These are phyloP conservation scores for Yamadazyma friedrichii DNA, from an alignment of 1,139 yeast genomes.

Conservation along the genomic window DNA sequence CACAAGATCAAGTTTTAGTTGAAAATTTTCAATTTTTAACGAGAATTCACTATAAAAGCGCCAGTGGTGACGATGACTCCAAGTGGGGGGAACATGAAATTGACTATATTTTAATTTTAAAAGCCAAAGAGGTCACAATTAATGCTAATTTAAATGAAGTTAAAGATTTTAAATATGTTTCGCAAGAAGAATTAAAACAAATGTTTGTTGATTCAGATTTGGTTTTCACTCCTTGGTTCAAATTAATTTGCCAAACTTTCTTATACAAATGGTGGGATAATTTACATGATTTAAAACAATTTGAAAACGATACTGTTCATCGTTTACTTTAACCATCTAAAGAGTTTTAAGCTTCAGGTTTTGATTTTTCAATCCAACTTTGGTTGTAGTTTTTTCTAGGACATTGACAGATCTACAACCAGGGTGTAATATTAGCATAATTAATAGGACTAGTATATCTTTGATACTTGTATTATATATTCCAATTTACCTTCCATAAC, in stretches of 20 bases:
- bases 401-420: not conserved
- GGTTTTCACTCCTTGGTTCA: constrained; percentile 96
- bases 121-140: constrained; percentile 53
- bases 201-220: constrained; percentile 71
- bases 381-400: too few species aligned
- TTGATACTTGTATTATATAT: not conserved
- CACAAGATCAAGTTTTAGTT: constrained; percentile 57
- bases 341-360: too few species aligned
- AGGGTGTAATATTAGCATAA: not conserved
- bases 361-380: too few species aligned
- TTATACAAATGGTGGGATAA: constrained; percentile 93
- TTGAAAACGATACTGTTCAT: constrained; percentile 46
- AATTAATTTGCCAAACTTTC: constrained; percentile 87
- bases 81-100: constrained; percentile 98
- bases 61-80: constrained; percentile 61
- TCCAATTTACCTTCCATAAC: not conserved
- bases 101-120: constrained; percentile 85
- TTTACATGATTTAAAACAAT: constrained; percentile 53
- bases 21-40: constrained; percentile 79
- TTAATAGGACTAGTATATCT: not conserved
- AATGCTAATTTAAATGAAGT: constrained; percentile 78
- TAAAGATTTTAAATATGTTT: constrained; percentile 74
- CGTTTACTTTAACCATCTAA: constrained; percentile 35
- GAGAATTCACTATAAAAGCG: constrained; percentile 87
- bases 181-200: constrained; percentile 58